A percentile compares a stretch with the other conserved stretches of the same genome.
phyloP scores from a whole-genome alignment of 1,284 basidiomycete species.

The Cerrena zonata region DNA sequence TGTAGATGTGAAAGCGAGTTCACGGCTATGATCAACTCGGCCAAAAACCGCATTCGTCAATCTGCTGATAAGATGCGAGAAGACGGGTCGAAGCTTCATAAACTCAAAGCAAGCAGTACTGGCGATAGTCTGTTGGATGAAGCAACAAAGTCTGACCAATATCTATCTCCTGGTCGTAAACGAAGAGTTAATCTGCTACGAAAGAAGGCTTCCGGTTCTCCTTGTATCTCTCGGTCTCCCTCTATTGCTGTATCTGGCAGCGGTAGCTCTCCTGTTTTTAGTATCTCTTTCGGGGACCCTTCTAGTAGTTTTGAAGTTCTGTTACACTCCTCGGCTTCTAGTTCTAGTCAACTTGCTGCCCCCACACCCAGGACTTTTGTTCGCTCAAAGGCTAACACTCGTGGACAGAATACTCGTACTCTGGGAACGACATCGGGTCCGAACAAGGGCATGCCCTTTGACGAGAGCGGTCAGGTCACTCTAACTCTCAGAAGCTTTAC shows the following conservation, averaged over 20 bases:
- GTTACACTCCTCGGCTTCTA: no score
- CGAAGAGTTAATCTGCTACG: not conserved
- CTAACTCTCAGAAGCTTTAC: no score
- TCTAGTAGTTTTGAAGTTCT: not conserved
- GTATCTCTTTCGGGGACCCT: not conserved
- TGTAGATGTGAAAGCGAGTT: not conserved
- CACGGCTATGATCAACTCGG: not conserved
- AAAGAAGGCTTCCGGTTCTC: not conserved
- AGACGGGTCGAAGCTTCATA: not conserved
- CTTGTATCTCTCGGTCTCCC: not conserved
- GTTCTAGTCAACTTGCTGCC: no score
- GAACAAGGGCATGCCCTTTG: no score
- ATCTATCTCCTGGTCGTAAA: not conserved
- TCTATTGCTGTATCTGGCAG: not conserved
- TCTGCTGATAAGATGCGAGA: slow-evolving; percentile 1
- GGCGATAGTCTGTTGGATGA: no score
- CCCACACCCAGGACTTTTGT: no score
- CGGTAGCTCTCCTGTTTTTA: not conserved
- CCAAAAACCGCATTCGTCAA: slow-evolving; percentile 1
- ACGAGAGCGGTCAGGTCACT: no score
- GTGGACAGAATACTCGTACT: no score
- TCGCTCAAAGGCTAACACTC: no score
- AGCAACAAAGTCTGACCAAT: no score
- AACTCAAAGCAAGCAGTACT: not conserved
- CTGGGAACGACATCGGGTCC: no score